Percentiles rank a stretch among this genome's conserved stretches.
These are phyloP conservation scores for Striga hermonthica DNA, from an alignment of 305 asterid species.

Conservation along the genomic window DNA sequence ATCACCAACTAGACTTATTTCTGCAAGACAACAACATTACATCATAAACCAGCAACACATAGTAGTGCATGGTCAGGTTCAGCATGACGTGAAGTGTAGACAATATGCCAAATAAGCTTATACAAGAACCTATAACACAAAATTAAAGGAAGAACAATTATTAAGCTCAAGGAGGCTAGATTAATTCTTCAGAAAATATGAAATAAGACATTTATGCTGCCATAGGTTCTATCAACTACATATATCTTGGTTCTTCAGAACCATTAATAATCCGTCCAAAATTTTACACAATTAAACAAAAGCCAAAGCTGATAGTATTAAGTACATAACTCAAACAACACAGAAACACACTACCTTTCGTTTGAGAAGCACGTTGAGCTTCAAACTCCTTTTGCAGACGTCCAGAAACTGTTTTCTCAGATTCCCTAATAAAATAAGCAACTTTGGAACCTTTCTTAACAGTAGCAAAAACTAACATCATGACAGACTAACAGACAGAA, in stretches of 20 bases:
- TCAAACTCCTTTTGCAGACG: slow-evolving; percentile 89
- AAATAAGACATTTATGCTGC: too few species aligned
- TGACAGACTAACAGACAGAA: background rate
- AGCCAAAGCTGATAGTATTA: background rate
- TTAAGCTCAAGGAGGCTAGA: background rate
- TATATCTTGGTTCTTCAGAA: too few species aligned
- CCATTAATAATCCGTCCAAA: background rate
- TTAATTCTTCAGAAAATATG: too few species aligned
- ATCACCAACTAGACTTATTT: slow-evolving; percentile 79
- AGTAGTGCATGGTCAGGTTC: too few species aligned
- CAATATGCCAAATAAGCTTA: background rate
- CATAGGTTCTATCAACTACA: too few species aligned
- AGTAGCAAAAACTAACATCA: slow-evolving; percentile 18
- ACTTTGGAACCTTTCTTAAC: slow-evolving; percentile 28
- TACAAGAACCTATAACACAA: background rate
- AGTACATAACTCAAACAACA: background rate
- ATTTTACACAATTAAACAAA: background rate
- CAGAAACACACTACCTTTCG: slow-evolving; percentile 55
- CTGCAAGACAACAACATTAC: slow-evolving; percentile 45
- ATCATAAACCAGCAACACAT: slow-evolving; percentile 22
- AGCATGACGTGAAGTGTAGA: too few species aligned
- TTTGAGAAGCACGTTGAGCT: slow-evolving; percentile 76
- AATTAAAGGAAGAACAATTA: background rate
- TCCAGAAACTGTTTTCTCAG: slow-evolving; percentile 81
- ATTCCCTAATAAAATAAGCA: slow-evolving; percentile 58